Conservation (phyloP, 208 protist genomes). For the Porcisia hertigi region DNA sequence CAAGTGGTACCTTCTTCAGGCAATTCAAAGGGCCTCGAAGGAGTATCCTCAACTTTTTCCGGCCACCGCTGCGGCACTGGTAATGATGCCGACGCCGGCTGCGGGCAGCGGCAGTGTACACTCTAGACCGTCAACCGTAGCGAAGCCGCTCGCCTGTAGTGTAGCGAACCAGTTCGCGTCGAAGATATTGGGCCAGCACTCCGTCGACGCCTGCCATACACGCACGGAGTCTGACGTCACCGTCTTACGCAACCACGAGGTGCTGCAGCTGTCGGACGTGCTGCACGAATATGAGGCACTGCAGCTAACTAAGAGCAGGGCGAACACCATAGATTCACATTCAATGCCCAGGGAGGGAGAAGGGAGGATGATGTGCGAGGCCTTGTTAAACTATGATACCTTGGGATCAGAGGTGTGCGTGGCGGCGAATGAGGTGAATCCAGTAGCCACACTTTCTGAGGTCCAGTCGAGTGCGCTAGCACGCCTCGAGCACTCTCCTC, state of each 20-base stretch:
- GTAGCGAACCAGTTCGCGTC: slow-evolving; percentile 17
- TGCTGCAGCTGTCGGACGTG: slow-evolving; percentile 64
- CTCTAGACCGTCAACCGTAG: background rate
- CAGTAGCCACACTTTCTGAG: background rate
- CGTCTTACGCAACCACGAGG: slow-evolving; percentile 57
- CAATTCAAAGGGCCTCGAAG: slow-evolving; percentile 31
- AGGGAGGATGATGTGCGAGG: slow-evolving; percentile 10
- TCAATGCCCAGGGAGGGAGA: slow-evolving; percentile 2
- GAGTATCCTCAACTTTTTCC: slow-evolving; percentile 25
- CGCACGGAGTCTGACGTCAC: slow-evolving; percentile 23
- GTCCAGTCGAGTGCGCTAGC: slow-evolving; percentile 4
- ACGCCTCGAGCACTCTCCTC: slow-evolving; percentile 44
- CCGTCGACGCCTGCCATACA: slow-evolving; percentile 3
- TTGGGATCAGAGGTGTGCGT: background rate
- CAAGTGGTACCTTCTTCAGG: slow-evolving; percentile 58
- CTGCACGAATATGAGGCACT: slow-evolving; percentile 38
- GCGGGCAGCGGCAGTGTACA: background rate
- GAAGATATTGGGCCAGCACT: slow-evolving; percentile 12
- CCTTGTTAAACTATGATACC: background rate
- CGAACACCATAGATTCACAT: background rate
- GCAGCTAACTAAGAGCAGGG: slow-evolving; percentile 5
- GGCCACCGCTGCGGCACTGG: background rate
- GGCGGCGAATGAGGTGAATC: background rate
- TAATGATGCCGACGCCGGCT: background rate
- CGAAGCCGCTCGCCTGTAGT: background rate